Evolutionary conservation across 2,329 filamentous ascomycete genomes (phyloP), one percentile per base, ranked within the genome.

Genomic region (Claviceps monticola): DNA sequence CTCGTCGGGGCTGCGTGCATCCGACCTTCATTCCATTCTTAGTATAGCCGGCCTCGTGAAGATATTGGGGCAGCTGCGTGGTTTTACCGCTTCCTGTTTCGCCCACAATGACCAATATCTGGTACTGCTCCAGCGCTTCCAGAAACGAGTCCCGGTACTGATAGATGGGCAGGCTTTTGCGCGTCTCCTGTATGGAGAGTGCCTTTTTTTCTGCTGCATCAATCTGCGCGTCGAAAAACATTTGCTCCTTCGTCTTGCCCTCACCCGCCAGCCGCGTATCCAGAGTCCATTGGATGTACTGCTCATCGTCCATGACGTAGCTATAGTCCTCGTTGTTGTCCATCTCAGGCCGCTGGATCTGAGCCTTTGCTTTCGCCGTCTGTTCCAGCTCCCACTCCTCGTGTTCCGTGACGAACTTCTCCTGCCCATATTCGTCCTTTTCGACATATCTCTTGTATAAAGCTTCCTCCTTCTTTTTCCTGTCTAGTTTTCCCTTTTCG

Each of bases 341-440:
- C 38, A 83, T 77, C 62, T 94, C 88, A 0, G 81, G 71, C 50
- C 82, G 80, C 57, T 80, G 76, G 54, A 95, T 88, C 64, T 95
- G 89, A 1, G 88, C 83, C 64, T 91, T 93, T 5, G 88, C 90
- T 66, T 94, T 94, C 52, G 83, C 77, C 1, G 85, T 79, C 68
- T 97, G 91, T 63, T 97, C 91, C 53, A 81, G 74, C 65, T 98
- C 93, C 91, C 91, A 98, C 62, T 95, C 87, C 56, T 98, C 90
- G 56, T 95, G 86, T 65, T 98, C 93, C 0, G 89, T 95, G 53
- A 95, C 80, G 59, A 88, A 94, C 60, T 84, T 84, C 64, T 96
- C 91, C 57, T 93, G 83, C 4, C 90, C 90, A 59, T 84, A 84
- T 60, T 94, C 87, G 59, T 95, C 89, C 54, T 80, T 79, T 56